These are phyloP conservation scores for Apiospora hydei DNA, from an alignment of 2,329 filamentous ascomycete genomes.

Conservation along the genomic window DNA sequence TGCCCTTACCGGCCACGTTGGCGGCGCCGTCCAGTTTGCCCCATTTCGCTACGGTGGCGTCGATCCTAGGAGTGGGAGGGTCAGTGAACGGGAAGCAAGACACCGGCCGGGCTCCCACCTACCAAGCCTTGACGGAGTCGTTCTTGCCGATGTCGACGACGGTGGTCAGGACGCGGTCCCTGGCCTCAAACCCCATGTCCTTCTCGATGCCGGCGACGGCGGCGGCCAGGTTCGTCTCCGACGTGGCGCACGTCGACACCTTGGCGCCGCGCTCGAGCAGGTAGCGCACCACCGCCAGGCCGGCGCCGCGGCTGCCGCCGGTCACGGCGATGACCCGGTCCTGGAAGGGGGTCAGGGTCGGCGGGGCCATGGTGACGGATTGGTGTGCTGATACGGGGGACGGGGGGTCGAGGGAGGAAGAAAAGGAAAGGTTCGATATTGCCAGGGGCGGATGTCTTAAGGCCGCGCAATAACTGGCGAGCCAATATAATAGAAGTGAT, in stretches of 20 bases:
- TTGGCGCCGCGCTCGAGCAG: slow-evolving; percentile 37
- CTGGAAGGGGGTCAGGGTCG: slow-evolving; percentile 4
- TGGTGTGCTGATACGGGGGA: neutral
- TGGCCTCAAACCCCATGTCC: slow-evolving; percentile 32
- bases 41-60: slow-evolving; percentile 39
- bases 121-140: slow-evolving; percentile 39
- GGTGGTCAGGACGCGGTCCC: slow-evolving; percentile 23
- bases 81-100: neutral
- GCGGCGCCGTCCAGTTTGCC: slow-evolving; percentile 42
- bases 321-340: slow-evolving; percentile 14
- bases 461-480: no score
- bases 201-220: slow-evolving; percentile 36
- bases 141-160: slow-evolving; percentile 41
- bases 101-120: neutral
- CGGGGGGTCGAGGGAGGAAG: neutral
- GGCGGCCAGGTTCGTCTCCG: slow-evolving; percentile 37
- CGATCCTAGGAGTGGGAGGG: slow-evolving; percentile 35
- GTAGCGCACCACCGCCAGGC: slow-evolving; percentile 22
- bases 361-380: neutral
- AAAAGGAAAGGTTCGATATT: no score
- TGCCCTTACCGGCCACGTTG: slow-evolving; percentile 43
- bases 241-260: slow-evolving; percentile 41
- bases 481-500: neutral
- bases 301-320: slow-evolving; percentile 23
- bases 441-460: no score